Evolutionary conservation across 176 grass and related monocot genomes (phyloP).

Genomic region (Triticum dicoccoides): DNA sequence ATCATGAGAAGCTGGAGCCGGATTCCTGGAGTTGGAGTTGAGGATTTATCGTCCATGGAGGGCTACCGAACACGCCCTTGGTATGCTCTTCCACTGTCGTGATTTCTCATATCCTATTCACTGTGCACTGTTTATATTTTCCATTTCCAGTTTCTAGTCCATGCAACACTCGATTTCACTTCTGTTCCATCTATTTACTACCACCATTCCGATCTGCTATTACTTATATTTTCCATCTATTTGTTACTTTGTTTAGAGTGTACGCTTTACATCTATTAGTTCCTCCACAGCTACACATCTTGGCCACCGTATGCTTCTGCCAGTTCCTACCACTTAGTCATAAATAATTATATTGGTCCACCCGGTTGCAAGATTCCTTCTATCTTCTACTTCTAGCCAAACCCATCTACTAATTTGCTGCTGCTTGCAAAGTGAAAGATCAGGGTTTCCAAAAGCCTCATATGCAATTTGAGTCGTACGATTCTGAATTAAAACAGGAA

Average conservation of each 20-base stretch:
- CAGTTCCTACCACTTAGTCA: not conserved
- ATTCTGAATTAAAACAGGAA: not conserved
- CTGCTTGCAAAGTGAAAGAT: not conserved
- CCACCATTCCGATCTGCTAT: not conserved
- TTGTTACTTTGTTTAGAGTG: not conserved
- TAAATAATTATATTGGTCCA: not conserved
- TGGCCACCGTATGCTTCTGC: not conserved
- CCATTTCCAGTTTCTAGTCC: not conserved
- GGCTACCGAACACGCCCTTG: no score
- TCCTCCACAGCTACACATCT: not conserved
- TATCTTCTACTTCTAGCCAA: not conserved
- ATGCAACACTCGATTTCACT: not conserved
- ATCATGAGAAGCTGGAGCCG: no score
- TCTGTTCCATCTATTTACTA: not conserved
- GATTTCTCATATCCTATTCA: not conserved
- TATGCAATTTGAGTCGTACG: not conserved
- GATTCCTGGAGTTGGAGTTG: no score
- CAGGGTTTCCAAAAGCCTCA: not conserved
- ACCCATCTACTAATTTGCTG: slow-evolving; percentile 2
- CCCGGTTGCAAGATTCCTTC: not conserved
- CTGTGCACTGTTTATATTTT: not conserved
- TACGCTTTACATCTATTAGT: not conserved
- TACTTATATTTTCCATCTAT: not conserved
- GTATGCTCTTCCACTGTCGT: not conserved
- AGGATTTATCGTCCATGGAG: no score